Evolutionary conservation across 441 rosid species (phyloP).

Genomic region (Geranium incanum): DNA sequence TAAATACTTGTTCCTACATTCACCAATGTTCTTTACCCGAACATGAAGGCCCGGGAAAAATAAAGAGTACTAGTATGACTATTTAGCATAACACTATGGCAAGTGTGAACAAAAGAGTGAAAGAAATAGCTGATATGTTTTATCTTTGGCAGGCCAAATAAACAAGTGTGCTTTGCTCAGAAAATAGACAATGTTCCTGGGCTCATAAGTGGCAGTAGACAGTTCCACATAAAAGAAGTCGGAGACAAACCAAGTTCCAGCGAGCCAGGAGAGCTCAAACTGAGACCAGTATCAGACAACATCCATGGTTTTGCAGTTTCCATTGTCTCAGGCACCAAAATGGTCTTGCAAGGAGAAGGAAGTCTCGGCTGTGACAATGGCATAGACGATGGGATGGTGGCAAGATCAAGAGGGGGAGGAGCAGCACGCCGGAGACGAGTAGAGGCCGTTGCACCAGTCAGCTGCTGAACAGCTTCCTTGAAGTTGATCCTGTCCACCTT

Average conservation of each 20-base stretch:
- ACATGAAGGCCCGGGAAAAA: neutral
- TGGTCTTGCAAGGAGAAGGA: neutral
- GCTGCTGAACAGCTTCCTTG: slow-evolving; percentile 67
- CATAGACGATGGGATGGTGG: slow-evolving; percentile 9
- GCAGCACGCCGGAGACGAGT: slow-evolving; percentile 29
- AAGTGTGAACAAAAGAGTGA: neutral
- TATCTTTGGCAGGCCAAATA: too few relatives aligned
- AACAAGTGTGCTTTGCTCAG: neutral
- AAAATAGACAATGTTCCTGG: neutral
- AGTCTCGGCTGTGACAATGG: neutral
- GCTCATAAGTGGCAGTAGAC: neutral
- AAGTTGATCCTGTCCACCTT: slow-evolving; percentile 59
- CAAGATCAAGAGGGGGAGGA: slow-evolving; percentile 35
- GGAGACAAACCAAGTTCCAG: neutral
- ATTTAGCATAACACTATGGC: neutral
- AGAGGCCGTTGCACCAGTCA: slow-evolving; percentile 48
- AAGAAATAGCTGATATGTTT: neutral
- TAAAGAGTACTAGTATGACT: neutral
- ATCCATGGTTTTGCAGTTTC: neutral
- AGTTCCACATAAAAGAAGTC: neutral
- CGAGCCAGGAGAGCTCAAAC: neutral
- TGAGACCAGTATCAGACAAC: neutral
- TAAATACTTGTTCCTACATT: neutral
- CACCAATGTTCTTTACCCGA: neutral
- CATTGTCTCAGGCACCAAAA: neutral